Evolutionary conservation across 2,329 filamentous ascomycete species (phyloP).

Genomic region (Cryphonectria nitschkei): DNA sequence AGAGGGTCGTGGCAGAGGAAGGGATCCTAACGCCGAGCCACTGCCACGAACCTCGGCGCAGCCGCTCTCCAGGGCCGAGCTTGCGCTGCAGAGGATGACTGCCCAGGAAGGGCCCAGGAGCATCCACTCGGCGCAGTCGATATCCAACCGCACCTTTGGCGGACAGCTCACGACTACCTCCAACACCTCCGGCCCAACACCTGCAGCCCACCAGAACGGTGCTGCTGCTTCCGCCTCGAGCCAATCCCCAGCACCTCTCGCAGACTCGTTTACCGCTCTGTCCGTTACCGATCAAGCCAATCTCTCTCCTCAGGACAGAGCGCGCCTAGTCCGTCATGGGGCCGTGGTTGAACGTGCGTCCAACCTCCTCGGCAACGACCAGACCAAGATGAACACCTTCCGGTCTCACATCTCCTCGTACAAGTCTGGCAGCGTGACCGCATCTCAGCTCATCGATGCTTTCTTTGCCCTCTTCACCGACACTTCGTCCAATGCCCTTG

Average conservation of each 20-base stretch:
- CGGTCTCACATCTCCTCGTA: constrained; percentile 79
- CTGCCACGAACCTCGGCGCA: constrained; percentile 78
- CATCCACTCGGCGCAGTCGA: constrained; percentile 83
- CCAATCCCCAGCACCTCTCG: constrained; percentile 32
- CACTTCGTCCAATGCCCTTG: constrained; percentile 77
- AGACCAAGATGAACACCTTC: constrained; percentile 75
- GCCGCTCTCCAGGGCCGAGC: constrained; percentile 79
- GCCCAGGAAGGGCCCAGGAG: constrained; percentile 57
- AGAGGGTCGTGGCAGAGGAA: constrained; percentile 60
- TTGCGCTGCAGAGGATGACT: constrained; percentile 85
- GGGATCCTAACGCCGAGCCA: constrained; percentile 85
- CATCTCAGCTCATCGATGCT: constrained; percentile 78
- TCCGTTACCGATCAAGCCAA: constrained; percentile 54
- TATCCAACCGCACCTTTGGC: constrained; percentile 80
- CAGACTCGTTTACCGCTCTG: constrained; percentile 53
- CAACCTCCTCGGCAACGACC: constrained; percentile 78
- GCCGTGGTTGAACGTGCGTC: constrained; percentile 85
- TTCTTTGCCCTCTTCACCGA: constrained; percentile 86
- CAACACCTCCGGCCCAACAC: constrained; percentile 37
- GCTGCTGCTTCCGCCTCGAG: constrained; percentile 26
- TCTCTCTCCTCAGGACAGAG: constrained; percentile 77
- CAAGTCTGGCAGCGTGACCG: constrained; percentile 68
- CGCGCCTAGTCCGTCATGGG: constrained; percentile 76
- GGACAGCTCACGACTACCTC: constrained; percentile 71
- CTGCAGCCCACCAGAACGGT: constrained; percentile 16